phyloP scores from a whole-genome alignment of 495 filamentous ascomycete species.

The Parachaetomium inaequale region DNA sequence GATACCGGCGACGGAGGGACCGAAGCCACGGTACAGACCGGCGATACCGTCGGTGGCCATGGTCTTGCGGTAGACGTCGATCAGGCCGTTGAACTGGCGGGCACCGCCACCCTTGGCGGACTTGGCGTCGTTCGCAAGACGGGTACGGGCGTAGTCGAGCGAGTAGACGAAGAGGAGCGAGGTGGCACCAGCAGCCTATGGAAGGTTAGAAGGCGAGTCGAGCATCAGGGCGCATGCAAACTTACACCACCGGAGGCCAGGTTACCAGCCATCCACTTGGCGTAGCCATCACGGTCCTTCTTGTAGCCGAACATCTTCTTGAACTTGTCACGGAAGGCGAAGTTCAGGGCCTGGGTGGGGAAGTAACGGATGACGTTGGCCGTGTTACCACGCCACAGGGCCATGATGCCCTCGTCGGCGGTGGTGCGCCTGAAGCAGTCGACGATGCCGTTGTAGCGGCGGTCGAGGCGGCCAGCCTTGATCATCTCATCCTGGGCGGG shows the following conservation, averaged over 20 bases:
- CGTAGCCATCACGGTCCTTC: constrained; percentile 98
- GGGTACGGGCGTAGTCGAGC: constrained; percentile 99
- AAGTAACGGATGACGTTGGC: constrained; percentile 99
- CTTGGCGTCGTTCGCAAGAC: constrained; percentile 99
- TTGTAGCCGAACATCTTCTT: constrained; percentile 99
- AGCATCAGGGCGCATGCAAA: constrained; percentile 22
- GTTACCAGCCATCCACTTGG: constrained; percentile 99
- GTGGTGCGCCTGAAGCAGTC: constrained; percentile 94
- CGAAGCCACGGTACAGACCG: constrained; percentile 99
- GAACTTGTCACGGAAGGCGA: constrained; percentile 99
- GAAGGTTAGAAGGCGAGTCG: background rate
- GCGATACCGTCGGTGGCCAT: constrained; percentile 94
- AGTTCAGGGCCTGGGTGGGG: constrained; percentile 99
- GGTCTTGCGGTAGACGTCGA: constrained; percentile 99
- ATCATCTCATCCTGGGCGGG: constrained; percentile 93
- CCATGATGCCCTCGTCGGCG: constrained; percentile 74
- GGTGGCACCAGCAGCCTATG: constrained; percentile 92
- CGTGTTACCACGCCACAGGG: constrained; percentile 99
- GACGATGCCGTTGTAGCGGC: constrained; percentile 87
- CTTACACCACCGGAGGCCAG: constrained; percentile 99
- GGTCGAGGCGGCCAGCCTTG: constrained; percentile 95
- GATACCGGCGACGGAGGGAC: constrained; percentile 97
- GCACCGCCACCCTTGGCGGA: constrained; percentile 92
- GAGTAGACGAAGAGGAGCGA: constrained; percentile 99
- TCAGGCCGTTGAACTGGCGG: constrained; percentile 98